Percentiles rank a stretch among this genome's conserved stretches.
Conservation (phyloP, 78 protist species). For the Dictyostelium citrinum region DNA sequence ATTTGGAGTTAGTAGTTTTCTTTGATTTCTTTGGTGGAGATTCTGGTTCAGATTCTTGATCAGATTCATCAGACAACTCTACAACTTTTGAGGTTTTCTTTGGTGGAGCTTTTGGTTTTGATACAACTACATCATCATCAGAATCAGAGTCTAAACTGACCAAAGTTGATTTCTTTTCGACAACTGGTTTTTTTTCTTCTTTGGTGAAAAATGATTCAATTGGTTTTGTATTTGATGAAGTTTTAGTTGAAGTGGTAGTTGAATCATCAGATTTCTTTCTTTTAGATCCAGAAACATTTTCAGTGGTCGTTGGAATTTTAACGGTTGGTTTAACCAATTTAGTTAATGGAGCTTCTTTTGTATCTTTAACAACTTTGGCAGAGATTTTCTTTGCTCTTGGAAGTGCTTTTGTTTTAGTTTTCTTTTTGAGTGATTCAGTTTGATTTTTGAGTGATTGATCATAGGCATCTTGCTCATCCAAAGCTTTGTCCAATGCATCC, state of each 20-base stretch:
- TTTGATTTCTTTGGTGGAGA: background rate
- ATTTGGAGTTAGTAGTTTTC: background rate
- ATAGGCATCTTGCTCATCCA: constrained; percentile 35
- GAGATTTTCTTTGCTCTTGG: constrained; percentile 49
- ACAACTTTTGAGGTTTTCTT: background rate
- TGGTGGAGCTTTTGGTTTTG: background rate
- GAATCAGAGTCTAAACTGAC: background rate
- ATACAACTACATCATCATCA: background rate
- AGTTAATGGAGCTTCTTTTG: background rate
- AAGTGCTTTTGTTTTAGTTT: background rate
- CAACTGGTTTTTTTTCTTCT: background rate
- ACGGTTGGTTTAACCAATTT: background rate
- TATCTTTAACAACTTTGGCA: background rate
- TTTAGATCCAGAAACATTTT: background rate
- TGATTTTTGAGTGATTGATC: background rate
- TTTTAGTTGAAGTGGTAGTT: background rate
- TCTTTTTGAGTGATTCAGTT: background rate
- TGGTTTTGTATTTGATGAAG: background rate
- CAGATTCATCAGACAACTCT: background rate
- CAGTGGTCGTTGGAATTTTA: background rate
- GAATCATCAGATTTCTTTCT: background rate
- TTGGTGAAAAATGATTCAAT: constrained; percentile 1
- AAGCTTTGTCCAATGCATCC: background rate
- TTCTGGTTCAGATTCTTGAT: background rate
- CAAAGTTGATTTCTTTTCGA: background rate